phyloP scores from a whole-genome alignment of 2,329 filamentous ascomycete species.

The Colletotrichum aenigma region DNA sequence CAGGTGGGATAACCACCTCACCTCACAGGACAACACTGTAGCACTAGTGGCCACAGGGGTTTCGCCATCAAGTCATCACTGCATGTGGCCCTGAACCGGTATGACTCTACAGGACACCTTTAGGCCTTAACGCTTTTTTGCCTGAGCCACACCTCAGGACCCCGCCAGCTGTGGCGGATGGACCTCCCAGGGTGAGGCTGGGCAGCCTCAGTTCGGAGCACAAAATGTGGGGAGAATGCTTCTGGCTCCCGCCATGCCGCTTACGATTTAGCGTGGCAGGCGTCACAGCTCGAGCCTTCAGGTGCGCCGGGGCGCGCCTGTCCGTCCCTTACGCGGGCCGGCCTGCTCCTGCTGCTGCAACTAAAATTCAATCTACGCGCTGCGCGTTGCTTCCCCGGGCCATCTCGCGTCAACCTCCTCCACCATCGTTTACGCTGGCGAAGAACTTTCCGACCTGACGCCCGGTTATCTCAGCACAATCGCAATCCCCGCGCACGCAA shows the following conservation, averaged over 20 bases:
- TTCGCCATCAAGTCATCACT: not conserved
- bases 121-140: not conserved
- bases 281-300: not conserved
- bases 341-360: not conserved
- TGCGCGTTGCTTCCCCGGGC: constrained; percentile 4
- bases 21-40: not conserved
- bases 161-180: not conserved
- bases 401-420: constrained; percentile 16
- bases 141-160: not conserved
- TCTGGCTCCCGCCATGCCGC: not conserved
- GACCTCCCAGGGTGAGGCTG: not conserved
- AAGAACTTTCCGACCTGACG: constrained; percentile 1
- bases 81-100: not conserved
- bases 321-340: not conserved
- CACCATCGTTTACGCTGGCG: constrained; percentile 3
- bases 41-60: constrained; percentile 1
- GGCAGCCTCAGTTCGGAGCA: not conserved
- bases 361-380: constrained; percentile 21
- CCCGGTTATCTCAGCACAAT: not conserved
- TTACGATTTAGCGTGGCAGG: not conserved
- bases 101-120: not conserved
- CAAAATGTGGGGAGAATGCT: not conserved
- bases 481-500: not conserved
- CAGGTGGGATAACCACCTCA: not conserved
- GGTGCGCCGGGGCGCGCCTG: not conserved